Evolutionary conservation across 2,329 filamentous ascomycete genomes (phyloP), one percentile per base, ranked within the genome.

Genomic region (Colletotrichum neosansevieriae): DNA sequence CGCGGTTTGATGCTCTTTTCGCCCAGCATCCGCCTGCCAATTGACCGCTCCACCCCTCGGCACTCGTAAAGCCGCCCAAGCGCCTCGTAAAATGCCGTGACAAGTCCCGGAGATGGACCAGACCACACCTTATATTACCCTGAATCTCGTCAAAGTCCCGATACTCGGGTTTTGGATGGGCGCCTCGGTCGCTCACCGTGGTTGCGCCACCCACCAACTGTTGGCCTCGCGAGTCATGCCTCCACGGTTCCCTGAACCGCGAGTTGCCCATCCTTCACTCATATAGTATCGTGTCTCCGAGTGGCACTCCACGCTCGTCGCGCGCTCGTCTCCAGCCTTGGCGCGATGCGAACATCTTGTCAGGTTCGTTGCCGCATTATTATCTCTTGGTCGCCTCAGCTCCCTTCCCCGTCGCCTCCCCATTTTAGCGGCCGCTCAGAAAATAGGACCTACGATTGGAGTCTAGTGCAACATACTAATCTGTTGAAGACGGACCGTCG

Each of bases 71-170:
- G 66, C 54, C 66, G 54, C 65, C 65, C 65, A 59, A 59, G 61
- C 61, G 65, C 66, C 54, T 69, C 61, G 42, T 47, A 69, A 47
- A 56, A 69, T 65, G 61, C 66, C 66, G 61, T 58, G 47, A 65
- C 66, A 69, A 69, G 66, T 69, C 61, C 66, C 66, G 66, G 54
- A 34, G 49, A 69, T 69, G 61, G 54, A 56, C 61, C 66, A 69
- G 61, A 69, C 61, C 66, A 65, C 66, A 69, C 66, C 61, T 69
- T 65, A 68, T 65, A 69, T 69, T 57, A 66, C 61, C 42, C 54
- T 60, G 54, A 69, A 69, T 66, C 49, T 69, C 56, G 66, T 56
- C 65, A 65, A 54, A 54, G 24, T 54, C 54, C 61, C 54, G 29
- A 66, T 54, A 49, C 24, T 66, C 49, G 65, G 65, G 47, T 58